phyloP scores from a whole-genome alignment of 2,329 filamentous ascomycete species.

The Neurospora crassa region DNA sequence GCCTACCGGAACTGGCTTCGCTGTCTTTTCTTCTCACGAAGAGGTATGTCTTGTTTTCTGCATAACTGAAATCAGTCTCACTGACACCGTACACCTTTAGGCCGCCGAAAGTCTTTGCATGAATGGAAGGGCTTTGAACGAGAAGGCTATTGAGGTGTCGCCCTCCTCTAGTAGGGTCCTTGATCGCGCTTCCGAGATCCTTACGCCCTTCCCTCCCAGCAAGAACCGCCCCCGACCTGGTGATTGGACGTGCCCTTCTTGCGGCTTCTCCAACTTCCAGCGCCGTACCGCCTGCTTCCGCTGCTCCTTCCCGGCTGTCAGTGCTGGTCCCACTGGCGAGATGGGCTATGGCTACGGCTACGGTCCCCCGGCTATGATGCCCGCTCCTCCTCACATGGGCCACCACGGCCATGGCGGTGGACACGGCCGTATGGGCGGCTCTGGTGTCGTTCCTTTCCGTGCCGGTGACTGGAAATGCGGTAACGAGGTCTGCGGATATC shows the following conservation, averaged over 20 bases:
- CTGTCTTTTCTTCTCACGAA: constrained; percentile 97
- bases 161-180: constrained; percentile 95
- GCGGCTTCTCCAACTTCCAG: constrained; percentile 99
- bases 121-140: constrained; percentile 95
- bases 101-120: constrained; percentile 97
- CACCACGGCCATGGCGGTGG: constrained; percentile 37
- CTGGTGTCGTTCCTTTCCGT: constrained; percentile 88
- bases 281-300: constrained; percentile 97
- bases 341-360: constrained; percentile 54
- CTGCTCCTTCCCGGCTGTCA: constrained; percentile 95
- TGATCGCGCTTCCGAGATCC: constrained; percentile 88
- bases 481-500: constrained; percentile 92
- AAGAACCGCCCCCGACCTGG: constrained; percentile 96
- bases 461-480: constrained; percentile 99
- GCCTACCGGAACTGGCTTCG: constrained; percentile 96
- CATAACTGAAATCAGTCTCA: neutral
- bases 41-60: constrained; percentile 56
- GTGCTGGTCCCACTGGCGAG: constrained; percentile 61
- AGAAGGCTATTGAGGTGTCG: constrained; percentile 98
- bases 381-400: constrained; percentile 63
- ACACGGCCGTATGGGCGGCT: constrained; percentile 65
- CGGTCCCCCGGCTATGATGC: constrained; percentile 72
- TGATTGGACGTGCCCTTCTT: constrained; percentile 98
- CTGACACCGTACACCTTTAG: constrained; percentile 33
- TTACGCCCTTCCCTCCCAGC: constrained; percentile 94